Conservation (phyloP, 495 filamentous ascomycete species). For the Chaetomium tenue region DNA sequence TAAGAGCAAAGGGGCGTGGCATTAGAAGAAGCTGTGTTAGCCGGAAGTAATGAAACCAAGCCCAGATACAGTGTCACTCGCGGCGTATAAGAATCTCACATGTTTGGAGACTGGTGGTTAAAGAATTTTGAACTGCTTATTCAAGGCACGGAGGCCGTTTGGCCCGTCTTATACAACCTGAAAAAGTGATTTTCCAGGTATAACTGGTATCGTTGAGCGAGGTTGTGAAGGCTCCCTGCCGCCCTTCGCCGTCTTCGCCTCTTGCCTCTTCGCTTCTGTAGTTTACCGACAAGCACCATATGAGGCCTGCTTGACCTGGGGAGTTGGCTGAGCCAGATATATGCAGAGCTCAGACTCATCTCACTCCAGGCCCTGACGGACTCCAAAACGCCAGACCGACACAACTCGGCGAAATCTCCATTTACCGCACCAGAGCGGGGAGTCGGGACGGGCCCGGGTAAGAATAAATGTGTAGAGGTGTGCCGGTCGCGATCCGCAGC, state of each 20-base stretch:
- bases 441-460: conserved; percentile 2
- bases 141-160: background rate
- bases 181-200: background rate
- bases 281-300: background rate
- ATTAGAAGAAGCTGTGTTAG: background rate
- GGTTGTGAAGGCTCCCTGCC: background rate
- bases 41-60: background rate
- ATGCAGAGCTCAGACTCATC: background rate
- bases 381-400: background rate
- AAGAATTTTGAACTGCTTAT: background rate
- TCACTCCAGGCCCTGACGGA: background rate
- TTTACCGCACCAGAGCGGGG: background rate
- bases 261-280: no score
- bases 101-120: background rate
- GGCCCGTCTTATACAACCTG: background rate
- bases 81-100: background rate
- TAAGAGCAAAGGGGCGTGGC: no score
- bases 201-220: background rate
- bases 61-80: background rate
- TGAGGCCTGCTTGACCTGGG: background rate
- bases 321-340: background rate
- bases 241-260: background rate
- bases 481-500: background rate
- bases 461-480: background rate
- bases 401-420: background rate